Evolutionary conservation across 1,284 basidiomycete genomes (phyloP).

Genomic region (Melampsora americana): DNA sequence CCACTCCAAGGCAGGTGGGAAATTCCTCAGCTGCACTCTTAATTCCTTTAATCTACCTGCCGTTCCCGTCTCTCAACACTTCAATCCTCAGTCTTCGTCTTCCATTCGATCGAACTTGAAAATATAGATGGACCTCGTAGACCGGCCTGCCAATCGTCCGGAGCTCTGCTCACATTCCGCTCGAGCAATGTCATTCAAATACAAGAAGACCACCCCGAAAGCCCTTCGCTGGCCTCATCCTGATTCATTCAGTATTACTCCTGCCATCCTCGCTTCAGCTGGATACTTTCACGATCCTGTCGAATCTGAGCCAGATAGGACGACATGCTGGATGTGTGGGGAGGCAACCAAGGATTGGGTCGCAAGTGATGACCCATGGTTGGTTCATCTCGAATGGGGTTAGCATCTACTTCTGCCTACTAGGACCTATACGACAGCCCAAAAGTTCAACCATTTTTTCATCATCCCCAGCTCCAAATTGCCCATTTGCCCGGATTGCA

Average conservation of each 20-base stretch:
- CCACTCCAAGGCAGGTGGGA: too few species aligned
- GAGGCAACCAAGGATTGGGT: slow-evolving; percentile 6
- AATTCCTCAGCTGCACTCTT: too few species aligned
- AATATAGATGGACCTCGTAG: too few species aligned
- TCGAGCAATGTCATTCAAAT: slow-evolving; percentile 40
- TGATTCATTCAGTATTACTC: slow-evolving; percentile 14
- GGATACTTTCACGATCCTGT: slow-evolving; percentile 35
- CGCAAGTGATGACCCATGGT: neutral
- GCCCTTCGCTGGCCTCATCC: slow-evolving; percentile 30
- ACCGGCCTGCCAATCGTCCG: neutral
- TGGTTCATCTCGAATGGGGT: slow-evolving; percentile 22
- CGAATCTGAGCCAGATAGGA: slow-evolving; percentile 17
- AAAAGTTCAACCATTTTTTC: neutral
- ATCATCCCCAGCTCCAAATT: slow-evolving; percentile 9
- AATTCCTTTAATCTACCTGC: too few species aligned
- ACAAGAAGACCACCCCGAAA: slow-evolving; percentile 30
- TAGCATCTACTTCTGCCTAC: neutral
- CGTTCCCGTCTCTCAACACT: too few species aligned
- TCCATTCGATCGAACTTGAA: too few species aligned
- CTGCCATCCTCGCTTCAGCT: slow-evolving; percentile 24
- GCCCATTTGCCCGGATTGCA: slow-evolving; percentile 31
- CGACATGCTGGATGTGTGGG: slow-evolving; percentile 39
- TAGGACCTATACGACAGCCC: neutral
- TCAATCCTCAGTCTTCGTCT: too few species aligned
- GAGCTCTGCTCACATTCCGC: slow-evolving; percentile 33